Conservation (phyloP, 495 filamentous ascomycete genomes). For the Aspergillus asperescens region DNA sequence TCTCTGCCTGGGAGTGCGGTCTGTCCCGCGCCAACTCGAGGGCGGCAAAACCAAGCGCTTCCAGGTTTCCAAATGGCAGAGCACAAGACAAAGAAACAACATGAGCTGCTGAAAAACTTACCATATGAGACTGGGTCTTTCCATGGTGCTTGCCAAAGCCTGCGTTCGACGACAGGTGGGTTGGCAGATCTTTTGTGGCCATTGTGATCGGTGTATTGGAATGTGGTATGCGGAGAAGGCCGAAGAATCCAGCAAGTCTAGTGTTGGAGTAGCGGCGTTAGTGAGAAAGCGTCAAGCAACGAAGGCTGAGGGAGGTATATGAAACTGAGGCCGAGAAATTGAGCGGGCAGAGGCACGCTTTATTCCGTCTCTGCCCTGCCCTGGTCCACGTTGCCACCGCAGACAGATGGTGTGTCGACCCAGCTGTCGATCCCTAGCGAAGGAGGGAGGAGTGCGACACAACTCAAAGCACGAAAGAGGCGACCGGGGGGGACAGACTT, state of each 20-base stretch:
- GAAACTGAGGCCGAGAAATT: constrained; percentile 10
- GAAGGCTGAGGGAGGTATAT: constrained; percentile 8
- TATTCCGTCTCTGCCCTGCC: background rate
- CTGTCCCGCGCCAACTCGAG: too few relatives aligned
- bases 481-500: background rate
- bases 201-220: constrained; percentile 44
- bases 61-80: constrained; percentile 1
- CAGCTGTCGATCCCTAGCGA: constrained; percentile 24
- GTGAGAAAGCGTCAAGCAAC: background rate
- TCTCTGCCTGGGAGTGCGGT: background rate
- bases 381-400: constrained; percentile 28
- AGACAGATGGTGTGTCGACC: constrained; percentile 1
- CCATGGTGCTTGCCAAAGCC: constrained; percentile 78
- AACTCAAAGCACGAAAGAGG: background rate
- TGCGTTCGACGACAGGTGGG: constrained; percentile 59
- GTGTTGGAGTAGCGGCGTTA: background rate
- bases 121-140: constrained; percentile 94
- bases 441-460: constrained; percentile 27
- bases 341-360: constrained; percentile 6
- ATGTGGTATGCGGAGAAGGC: background rate
- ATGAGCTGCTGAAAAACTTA: constrained; percentile 50
- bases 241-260: background rate
- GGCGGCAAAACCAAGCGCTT: too few relatives aligned
- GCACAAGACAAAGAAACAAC: background rate
- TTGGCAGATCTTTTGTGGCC: constrained; percentile 66